Percentiles rank a stretch among this genome's conserved stretches.
These are phyloP conservation scores for Neurospora sp. DNA, from an alignment of 495 filamentous ascomycete species.

Conservation along the genomic window DNA sequence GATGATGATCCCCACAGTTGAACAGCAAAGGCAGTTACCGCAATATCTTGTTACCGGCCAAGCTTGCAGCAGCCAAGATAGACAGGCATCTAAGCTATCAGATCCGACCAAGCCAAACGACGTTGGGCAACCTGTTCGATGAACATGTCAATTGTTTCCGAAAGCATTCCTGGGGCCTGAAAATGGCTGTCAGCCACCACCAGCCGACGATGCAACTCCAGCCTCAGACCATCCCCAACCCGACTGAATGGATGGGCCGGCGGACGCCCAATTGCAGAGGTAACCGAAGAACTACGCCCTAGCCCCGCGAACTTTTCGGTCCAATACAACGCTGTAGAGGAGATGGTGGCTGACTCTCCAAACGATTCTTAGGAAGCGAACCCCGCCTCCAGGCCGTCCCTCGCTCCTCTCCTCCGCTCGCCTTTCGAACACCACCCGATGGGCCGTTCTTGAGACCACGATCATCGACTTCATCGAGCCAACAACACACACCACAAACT, in stretches of 20 bases:
- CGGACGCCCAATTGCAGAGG: no score
- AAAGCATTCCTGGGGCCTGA: no score
- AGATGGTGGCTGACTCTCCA: not conserved
- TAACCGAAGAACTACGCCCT: no score
- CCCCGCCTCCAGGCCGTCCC: not conserved
- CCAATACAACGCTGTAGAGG: not conserved
- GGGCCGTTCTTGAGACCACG: not conserved
- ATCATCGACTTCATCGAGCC: accelerated
- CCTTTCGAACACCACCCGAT: not conserved
- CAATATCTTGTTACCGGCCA: not conserved
- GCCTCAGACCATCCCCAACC: no score
- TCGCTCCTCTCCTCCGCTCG: not conserved
- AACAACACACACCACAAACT: not conserved
- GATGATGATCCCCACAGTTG: not conserved
- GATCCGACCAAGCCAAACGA: not conserved
- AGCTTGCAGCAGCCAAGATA: not conserved
- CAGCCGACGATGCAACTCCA: no score
- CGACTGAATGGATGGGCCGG: no score
- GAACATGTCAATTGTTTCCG: not conserved
- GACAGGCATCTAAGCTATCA: not conserved
- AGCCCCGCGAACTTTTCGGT: no score
- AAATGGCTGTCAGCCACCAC: no score
- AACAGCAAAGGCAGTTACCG: not conserved
- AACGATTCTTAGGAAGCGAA: not conserved
- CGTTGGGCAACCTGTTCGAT: no score